phyloP scores from a whole-genome alignment of 148 eudicot species.

The Pharnaceum exiguum region DNA sequence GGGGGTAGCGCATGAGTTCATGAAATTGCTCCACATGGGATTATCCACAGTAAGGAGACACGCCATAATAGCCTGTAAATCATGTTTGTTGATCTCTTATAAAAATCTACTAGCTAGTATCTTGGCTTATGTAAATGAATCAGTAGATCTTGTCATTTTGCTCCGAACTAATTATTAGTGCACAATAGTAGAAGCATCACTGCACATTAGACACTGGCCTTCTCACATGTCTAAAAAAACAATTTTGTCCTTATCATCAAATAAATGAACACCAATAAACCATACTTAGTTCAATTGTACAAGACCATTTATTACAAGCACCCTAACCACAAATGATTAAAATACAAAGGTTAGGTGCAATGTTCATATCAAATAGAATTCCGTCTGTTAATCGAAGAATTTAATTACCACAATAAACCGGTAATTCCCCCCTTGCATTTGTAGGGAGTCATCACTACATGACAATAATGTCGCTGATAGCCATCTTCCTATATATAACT shows the following conservation, averaged over 20 bases:
- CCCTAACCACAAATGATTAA: too few species aligned
- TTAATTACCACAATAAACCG: too few species aligned
- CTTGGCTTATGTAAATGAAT: not conserved
- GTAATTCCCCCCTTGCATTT: too few species aligned
- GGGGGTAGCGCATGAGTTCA: not conserved
- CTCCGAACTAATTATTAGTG: constrained; percentile 6
- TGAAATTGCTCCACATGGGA: not conserved
- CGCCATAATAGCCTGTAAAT: constrained; percentile 1
- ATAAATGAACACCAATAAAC: not conserved
- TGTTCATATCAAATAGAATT: too few species aligned
- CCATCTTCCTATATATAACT: too few species aligned
- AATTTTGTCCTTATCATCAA: not conserved
- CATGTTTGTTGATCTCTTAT: not conserved
- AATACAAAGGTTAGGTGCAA: too few species aligned
- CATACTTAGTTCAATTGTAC: too few species aligned
- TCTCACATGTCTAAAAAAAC: not conserved
- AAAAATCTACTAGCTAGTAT: not conserved
- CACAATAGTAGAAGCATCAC: constrained; percentile 16
- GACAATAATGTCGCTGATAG: too few species aligned
- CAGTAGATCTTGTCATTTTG: constrained; percentile 14
- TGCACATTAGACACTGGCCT: constrained; percentile 21
- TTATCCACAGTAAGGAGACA: constrained; percentile 6
- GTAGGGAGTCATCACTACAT: too few species aligned
- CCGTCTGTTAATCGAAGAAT: too few species aligned
- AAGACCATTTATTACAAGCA: too few species aligned